These are phyloP conservation scores for Penicillium sp. DNA, from an alignment of 2,329 filamentous ascomycete genomes.

Conservation along the genomic window DNA sequence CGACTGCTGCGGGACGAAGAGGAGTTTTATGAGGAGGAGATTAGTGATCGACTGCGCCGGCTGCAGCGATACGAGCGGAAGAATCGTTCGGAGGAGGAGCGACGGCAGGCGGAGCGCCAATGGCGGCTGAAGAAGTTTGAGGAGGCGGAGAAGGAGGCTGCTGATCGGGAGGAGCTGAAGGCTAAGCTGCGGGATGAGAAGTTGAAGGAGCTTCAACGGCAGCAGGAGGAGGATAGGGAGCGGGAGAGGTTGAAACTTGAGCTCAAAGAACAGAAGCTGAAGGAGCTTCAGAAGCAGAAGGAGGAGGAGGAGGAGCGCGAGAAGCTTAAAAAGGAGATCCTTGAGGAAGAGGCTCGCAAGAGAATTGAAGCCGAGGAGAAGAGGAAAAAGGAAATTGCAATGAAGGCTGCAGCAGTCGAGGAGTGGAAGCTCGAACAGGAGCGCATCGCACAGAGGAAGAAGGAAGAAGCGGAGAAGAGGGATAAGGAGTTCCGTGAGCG, in stretches of 20 bases:
- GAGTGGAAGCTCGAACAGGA: conserved; percentile 38
- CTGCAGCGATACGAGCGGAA: conserved; percentile 40
- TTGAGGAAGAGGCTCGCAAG: conserved; percentile 47
- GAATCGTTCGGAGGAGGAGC: conserved; percentile 28
- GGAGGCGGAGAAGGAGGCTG: conserved; percentile 34
- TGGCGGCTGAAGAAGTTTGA: conserved; percentile 23
- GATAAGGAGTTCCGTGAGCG: conserved; percentile 37
- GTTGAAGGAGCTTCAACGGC: conserved; percentile 33
- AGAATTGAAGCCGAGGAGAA: conserved; percentile 35
- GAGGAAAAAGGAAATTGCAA: conserved; percentile 29
- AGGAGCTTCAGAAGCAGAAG: conserved; percentile 34
- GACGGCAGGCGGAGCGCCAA: conserved; percentile 16
- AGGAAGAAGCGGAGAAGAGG: conserved; percentile 32
- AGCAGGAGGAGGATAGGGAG: conserved; percentile 30
- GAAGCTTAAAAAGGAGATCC: conserved; percentile 32
- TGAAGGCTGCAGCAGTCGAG: conserved; percentile 44
- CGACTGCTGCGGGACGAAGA: conserved; percentile 41
- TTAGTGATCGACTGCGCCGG: conserved; percentile 38
- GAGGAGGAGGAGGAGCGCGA: conserved; percentile 49
- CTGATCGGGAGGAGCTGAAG: conserved; percentile 34
- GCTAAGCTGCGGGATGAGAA: conserved; percentile 29
- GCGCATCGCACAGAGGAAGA: conserved; percentile 26
- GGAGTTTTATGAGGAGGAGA: conserved; percentile 43
- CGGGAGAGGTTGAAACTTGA: conserved; percentile 33
- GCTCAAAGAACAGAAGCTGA: conserved; percentile 15